These are phyloP conservation scores for Alternaria longipes DNA, from an alignment of 2,329 filamentous ascomycete species.

Conservation along the genomic window DNA sequence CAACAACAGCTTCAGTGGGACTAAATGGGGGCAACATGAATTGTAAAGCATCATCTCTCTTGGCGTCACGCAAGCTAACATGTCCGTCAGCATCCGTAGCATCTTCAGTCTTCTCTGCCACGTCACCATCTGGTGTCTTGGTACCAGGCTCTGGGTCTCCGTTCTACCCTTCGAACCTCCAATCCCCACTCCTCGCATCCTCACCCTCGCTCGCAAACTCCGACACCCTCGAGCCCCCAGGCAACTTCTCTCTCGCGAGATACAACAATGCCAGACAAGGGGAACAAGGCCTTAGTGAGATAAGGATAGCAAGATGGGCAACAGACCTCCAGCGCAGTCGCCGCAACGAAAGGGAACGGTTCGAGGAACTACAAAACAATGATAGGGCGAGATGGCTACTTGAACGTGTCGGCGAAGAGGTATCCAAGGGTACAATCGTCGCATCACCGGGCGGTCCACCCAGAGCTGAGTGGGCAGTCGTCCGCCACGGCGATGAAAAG, in stretches of 20 bases:
- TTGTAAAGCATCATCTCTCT: constrained; percentile 23
- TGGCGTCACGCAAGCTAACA: constrained; percentile 19
- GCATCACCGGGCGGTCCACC: constrained; percentile 36
- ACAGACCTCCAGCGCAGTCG: constrained; percentile 80
- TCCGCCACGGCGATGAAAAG: constrained; percentile 37
- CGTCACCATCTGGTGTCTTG: constrained; percentile 52
- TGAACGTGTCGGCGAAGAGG: constrained; percentile 73
- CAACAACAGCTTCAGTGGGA: constrained; percentile 43
- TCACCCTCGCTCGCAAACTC: constrained; percentile 45
- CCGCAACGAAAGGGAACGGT: constrained; percentile 75
- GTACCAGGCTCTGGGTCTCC: constrained; percentile 47
- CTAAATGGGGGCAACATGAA: constrained; percentile 36
- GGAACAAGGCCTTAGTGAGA: constrained; percentile 69
- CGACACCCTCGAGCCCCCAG: constrained; percentile 36
- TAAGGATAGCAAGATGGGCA: constrained; percentile 84
- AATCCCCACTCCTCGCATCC: constrained; percentile 48
- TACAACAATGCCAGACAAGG: constrained; percentile 62
- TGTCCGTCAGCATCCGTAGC: constrained; percentile 40
- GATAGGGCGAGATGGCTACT: constrained; percentile 76
- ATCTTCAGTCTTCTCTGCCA: constrained; percentile 48
- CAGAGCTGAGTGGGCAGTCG: constrained; percentile 48
- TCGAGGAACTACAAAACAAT: constrained; percentile 66
- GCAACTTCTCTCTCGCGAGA: constrained; percentile 54
- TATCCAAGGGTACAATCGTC: constrained; percentile 50
- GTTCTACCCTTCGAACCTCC: constrained; percentile 47